These are phyloP conservation scores for Solanum medicagineum DNA, from an alignment of 257 asterid species.

Conservation along the genomic window DNA sequence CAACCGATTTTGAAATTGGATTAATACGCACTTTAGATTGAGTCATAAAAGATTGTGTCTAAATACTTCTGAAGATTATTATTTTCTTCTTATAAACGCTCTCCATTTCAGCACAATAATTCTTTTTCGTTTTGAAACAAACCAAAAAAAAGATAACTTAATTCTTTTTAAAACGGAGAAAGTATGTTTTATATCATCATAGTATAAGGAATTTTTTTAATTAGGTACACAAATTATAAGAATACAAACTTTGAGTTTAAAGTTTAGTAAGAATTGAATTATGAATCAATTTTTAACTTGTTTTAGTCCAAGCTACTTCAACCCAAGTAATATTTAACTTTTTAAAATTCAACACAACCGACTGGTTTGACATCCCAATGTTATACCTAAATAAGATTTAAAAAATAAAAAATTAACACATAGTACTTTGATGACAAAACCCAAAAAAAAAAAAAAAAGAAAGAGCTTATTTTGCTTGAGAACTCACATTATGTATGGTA, in stretches of 20 bases:
- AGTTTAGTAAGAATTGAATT: background rate
- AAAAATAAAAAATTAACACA: too few relatives aligned
- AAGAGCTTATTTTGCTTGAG: background rate
- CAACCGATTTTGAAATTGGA: too few relatives aligned
- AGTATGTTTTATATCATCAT: background rate
- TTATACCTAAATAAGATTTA: background rate
- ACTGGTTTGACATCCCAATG: background rate
- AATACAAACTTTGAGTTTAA: background rate
- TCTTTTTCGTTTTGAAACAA: too few relatives aligned
- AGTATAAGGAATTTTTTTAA: background rate
- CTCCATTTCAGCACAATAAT: too few relatives aligned
- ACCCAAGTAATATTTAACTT: background rate
- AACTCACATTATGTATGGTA: background rate
- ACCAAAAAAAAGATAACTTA: too few relatives aligned
- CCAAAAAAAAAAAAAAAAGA: too few relatives aligned
- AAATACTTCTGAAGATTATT: too few relatives aligned
- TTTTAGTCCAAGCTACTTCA: background rate
- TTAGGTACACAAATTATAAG: background rate
- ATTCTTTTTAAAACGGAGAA: too few relatives aligned
- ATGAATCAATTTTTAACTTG: background rate
- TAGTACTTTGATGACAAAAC: too few relatives aligned
- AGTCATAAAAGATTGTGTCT: too few relatives aligned
- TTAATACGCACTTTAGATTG: background rate
- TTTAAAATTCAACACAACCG: background rate
- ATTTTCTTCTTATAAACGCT: too few relatives aligned